Conservation (phyloP, 2,329 filamentous ascomycete species). For the Diaporthe citri region DNA sequence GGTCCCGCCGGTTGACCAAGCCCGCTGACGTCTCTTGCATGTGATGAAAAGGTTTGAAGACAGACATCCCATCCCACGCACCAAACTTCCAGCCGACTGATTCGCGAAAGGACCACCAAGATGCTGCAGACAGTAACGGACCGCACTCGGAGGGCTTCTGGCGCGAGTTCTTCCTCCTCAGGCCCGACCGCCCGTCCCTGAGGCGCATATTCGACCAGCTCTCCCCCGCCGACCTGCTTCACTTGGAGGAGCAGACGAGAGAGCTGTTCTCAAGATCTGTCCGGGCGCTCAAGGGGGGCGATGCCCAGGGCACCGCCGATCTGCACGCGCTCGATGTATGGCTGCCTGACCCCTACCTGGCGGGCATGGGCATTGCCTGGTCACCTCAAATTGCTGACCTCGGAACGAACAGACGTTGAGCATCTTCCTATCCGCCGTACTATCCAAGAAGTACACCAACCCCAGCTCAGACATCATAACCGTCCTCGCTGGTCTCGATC, state of each 20-base stretch:
- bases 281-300: slow-evolving; percentile 73
- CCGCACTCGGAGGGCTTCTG: slow-evolving; percentile 92
- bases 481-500: slow-evolving; percentile 87
- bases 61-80: slow-evolving; percentile 19
- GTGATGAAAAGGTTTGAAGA: slow-evolving; percentile 38
- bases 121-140: slow-evolving; percentile 71
- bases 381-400: slow-evolving; percentile 44
- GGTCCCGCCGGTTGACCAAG: background rate
- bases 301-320: slow-evolving; percentile 70
- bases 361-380: background rate
- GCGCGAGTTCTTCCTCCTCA: slow-evolving; percentile 93
- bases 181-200: slow-evolving; percentile 79
- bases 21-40: slow-evolving; percentile 35
- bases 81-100: slow-evolving; percentile 32
- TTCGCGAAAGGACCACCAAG: slow-evolving; percentile 38
- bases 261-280: slow-evolving; percentile 84
- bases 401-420: slow-evolving; percentile 80
- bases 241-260: slow-evolving; percentile 81
- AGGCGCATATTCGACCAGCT: slow-evolving; percentile 77
- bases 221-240: slow-evolving; percentile 80
- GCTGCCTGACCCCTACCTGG: background rate
- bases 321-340: slow-evolving; percentile 86
- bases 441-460: slow-evolving; percentile 93
- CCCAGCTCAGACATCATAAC: slow-evolving; percentile 95
- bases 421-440: slow-evolving; percentile 84